Evolutionary conservation across 2,329 filamentous ascomycete species (phyloP).

Genomic region (Bertia moriformis): DNA sequence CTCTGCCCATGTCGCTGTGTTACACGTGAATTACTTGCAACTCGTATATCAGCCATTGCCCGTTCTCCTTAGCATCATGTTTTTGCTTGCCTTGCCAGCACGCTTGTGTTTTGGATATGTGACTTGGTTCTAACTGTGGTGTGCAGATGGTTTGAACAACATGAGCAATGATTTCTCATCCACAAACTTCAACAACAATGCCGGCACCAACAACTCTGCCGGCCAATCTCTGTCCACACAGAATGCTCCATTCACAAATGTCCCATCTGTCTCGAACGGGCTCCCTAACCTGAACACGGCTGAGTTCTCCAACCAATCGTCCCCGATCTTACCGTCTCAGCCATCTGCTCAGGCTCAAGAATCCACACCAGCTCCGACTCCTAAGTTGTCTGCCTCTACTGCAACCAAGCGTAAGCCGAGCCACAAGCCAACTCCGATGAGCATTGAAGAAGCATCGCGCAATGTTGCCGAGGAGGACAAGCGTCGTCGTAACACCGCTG

Average conservation of each 20-base stretch:
- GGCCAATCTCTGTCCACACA: background rate
- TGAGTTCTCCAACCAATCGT: background rate
- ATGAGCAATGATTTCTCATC: background rate
- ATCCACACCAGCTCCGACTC: background rate
- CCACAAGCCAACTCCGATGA: background rate
- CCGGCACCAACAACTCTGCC: background rate
- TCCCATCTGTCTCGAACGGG: background rate
- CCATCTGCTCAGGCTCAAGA: background rate
- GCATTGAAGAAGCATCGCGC: background rate
- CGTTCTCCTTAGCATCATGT: background rate
- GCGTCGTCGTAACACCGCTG: slow-evolving; percentile 52
- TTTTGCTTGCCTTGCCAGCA: background rate
- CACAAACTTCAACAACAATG: background rate
- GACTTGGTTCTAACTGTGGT: background rate
- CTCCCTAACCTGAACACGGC: background rate
- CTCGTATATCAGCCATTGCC: too few relatives aligned
- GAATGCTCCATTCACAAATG: background rate
- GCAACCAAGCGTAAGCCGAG: background rate
- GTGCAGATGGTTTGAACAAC: background rate
- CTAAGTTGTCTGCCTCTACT: background rate
- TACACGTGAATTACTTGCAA: too few relatives aligned
- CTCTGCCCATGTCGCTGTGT: background rate
- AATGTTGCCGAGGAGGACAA: slow-evolving; percentile 33
- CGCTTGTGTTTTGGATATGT: background rate
- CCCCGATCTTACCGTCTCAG: background rate